phyloP scores from a whole-genome alignment of 2,329 filamentous ascomycete species.

The Pochonia chlamydosporia region DNA sequence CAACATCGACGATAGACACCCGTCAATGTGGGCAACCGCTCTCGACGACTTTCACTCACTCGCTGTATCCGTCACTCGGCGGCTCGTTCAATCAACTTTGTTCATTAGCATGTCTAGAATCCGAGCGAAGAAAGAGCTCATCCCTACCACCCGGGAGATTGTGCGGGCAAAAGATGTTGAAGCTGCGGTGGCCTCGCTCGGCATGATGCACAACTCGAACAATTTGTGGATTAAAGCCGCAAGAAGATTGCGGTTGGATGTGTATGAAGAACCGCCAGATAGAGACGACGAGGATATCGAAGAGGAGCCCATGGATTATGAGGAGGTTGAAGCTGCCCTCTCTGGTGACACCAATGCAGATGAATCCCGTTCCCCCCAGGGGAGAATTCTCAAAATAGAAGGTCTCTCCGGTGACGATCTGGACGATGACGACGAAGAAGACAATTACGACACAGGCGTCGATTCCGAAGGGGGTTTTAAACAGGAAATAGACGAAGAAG shows the following conservation, averaged over 20 bases:
- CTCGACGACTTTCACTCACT: constrained; percentile 72
- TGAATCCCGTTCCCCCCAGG: neutral
- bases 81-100: constrained; percentile 63
- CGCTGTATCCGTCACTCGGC: constrained; percentile 59
- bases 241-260: constrained; percentile 42
- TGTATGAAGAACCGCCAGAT: constrained; percentile 32
- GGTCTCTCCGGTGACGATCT: neutral
- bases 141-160: constrained; percentile 21
- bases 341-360: neutral
- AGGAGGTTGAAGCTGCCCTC: constrained; percentile 37
- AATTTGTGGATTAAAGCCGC: constrained; percentile 44
- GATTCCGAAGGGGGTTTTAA: constrained; percentile 3
- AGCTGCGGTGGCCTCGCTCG: constrained; percentile 43
- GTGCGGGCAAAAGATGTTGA: constrained; percentile 41
- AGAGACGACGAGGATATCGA: constrained; percentile 15
- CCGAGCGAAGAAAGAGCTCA: constrained; percentile 38
- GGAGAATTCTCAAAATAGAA: neutral
- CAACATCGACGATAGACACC: constrained; percentile 51
- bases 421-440: constrained; percentile 14
- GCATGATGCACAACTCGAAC: constrained; percentile 29
- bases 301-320: constrained; percentile 32
- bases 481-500: constrained; percentile 21
- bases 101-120: constrained; percentile 67
- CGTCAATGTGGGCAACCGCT: constrained; percentile 68
- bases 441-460: constrained; percentile 11